Base-by-base conservation (phyloP, 2,329 filamentous ascomycete genomes). In the Cytospora piceicola region DNA sequence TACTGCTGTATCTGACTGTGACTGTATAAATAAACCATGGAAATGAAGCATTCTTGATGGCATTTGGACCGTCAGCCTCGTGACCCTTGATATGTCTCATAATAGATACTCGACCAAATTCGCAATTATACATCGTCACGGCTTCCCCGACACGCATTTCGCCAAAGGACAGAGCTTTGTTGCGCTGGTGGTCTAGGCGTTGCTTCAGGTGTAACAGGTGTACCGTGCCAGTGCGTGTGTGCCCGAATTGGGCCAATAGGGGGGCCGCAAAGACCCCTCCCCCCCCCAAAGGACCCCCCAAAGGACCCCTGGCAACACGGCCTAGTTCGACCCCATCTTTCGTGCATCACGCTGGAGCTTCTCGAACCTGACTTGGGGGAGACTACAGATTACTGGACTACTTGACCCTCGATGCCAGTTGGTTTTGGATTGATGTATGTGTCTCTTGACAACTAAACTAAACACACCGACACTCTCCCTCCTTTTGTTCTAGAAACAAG, bases 391-490 rank as follows among this genome's bases (percentile, higher is more conserved):
- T 34, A 34, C 32, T 12, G 11, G 12, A 36, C 11, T 36, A 36
- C 29, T 46, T 63, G 42, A 49, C 9, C 46, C 60, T 63, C 46
- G 52, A 52, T 61, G 58, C 63, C 60, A 55, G 58, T 56, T 59
- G 63, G 53, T 61, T 65, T 58, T n/a, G 29, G 56, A 34, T 32
- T 55, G 52, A 55, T 42, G 17, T 32, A 56, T 24, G 51, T 39
- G 54, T 42, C 61, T 55, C 29, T 53, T 53, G 65, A 61, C 61
- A 64, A 61, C 66, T 64, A 60, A 65, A 39, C 54, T 46, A 65
- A 60, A 52, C 66, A 66, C 63, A 61, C 65, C 65, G 61, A 64
- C 53, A 30, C 61, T 64, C 52, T 52, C 59, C 61, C 58, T 59
- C 62, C 61, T 55, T 63, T 54, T 63, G 61, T 54, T 51, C n/a